A percentile compares a stretch with the other conserved stretches of the same genome.
Evolutionary conservation across 352 stramenopile species (phyloP).

Genomic region (Phytophthora litchii): DNA sequence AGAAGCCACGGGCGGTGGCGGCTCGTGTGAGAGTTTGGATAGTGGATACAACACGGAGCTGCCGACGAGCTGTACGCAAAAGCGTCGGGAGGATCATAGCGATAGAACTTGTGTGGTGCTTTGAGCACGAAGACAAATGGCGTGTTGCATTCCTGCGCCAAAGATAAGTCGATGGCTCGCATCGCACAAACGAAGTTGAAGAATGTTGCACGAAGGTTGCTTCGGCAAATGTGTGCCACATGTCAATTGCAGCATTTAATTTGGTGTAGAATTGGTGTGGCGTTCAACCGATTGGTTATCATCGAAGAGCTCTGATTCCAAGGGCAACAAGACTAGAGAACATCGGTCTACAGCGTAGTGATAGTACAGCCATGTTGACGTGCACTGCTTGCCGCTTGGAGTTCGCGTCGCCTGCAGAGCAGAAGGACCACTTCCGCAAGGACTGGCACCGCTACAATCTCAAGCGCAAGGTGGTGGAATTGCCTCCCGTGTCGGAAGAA

Average conservation of each 20-base stretch:
- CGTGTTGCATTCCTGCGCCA: slow-evolving; percentile 17
- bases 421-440: slow-evolving; percentile 94
- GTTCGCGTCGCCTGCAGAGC: slow-evolving; percentile 62
- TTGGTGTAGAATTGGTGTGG: slow-evolving; percentile 9
- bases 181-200: slow-evolving; percentile 28
- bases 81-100: slow-evolving; percentile 32
- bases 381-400: slow-evolving; percentile 82
- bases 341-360: background rate
- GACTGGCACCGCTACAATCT: slow-evolving; percentile 98
- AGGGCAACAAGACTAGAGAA: slow-evolving; percentile 3
- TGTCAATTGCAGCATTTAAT: background rate
- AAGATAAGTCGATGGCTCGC: slow-evolving; percentile 22
- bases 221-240: too few species aligned
- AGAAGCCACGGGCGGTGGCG: slow-evolving; percentile 27
- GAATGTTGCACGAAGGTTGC: slow-evolving; percentile 25
- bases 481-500: slow-evolving; percentile 91
- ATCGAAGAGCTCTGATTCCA: slow-evolving; percentile 18
- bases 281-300: slow-evolving; percentile 31
- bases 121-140: slow-evolving; percentile 17
- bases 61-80: slow-evolving; percentile 19
- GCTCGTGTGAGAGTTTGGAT: slow-evolving; percentile 6
- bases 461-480: slow-evolving; percentile 95
- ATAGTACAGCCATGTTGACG: slow-evolving; percentile 61
- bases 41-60: slow-evolving; percentile 4
- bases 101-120: slow-evolving; percentile 7